Percentiles rank a stretch among this genome's conserved stretches.
phyloP scores from a whole-genome alignment of 805 yeast genomes.

The Zygosaccharomyces bailii region DNA sequence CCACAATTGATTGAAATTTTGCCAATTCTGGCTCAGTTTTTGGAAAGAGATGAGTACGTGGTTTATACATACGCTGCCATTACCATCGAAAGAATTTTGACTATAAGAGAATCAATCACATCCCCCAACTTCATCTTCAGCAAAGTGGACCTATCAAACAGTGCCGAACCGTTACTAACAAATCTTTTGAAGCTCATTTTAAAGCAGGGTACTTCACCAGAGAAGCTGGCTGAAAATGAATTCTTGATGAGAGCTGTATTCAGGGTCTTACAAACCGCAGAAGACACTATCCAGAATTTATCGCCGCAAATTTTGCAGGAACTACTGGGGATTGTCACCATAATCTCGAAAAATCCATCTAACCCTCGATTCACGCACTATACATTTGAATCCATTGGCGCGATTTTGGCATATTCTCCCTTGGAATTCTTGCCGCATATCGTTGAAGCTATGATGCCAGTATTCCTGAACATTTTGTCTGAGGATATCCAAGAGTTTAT shows the following conservation, averaged over 20 bases:
- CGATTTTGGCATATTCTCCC: slow-evolving; percentile 54
- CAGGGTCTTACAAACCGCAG: slow-evolving; percentile 73
- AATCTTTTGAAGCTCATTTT: slow-evolving; percentile 67
- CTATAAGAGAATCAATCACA: slow-evolving; percentile 58
- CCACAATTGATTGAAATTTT: slow-evolving; percentile 74
- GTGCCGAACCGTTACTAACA: slow-evolving; percentile 57
- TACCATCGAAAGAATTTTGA: slow-evolving; percentile 82
- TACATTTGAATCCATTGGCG: slow-evolving; percentile 83
- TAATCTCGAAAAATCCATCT: slow-evolving; percentile 84
- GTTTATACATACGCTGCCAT: slow-evolving; percentile 93
- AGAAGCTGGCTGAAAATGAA: slow-evolving; percentile 91
- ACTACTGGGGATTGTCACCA: slow-evolving; percentile 61
- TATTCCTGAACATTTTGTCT: slow-evolving; percentile 61
- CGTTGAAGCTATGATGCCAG: slow-evolving; percentile 55
- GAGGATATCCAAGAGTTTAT: slow-evolving; percentile 91
- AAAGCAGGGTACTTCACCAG: slow-evolving; percentile 63
- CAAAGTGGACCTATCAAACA: slow-evolving; percentile 66
- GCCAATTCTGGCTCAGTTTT: slow-evolving; percentile 71
- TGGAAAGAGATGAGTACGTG: slow-evolving; percentile 64
- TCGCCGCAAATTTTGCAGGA: slow-evolving; percentile 54
- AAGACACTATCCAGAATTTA: slow-evolving; percentile 53
- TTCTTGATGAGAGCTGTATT: slow-evolving; percentile 84
- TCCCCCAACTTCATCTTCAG: slow-evolving; percentile 59
- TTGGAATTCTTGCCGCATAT: slow-evolving; percentile 33
- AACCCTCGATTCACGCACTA: slow-evolving; percentile 93